Percentiles rank a stretch among this genome's conserved stretches.
Evolutionary conservation across 1,284 basidiomycete genomes (phyloP).

Genomic region (Tilletiaria anomala): DNA sequence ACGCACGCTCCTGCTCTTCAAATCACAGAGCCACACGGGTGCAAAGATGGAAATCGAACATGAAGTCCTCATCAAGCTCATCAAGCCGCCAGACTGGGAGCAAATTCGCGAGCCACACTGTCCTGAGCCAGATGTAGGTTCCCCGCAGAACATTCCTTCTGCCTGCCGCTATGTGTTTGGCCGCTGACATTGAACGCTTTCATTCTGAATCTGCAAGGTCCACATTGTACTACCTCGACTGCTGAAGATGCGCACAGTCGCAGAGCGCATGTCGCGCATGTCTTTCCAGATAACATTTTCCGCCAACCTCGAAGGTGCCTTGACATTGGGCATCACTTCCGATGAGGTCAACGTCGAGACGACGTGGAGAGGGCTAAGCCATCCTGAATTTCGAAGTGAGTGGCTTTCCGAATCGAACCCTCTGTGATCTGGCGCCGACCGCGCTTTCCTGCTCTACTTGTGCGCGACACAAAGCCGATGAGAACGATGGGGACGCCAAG

Average conservation of each 20-base stretch:
- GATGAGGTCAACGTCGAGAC: slow-evolving; percentile 22
- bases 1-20: no score
- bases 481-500: background rate
- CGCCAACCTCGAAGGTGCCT: slow-evolving; percentile 23
- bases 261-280: slow-evolving; percentile 32
- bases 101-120: slow-evolving; percentile 34
- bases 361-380: slow-evolving; percentile 29
- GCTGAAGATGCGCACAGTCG: slow-evolving; percentile 26
- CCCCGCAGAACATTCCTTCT: no score
- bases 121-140: slow-evolving; percentile 28
- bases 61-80: slow-evolving; percentile 35
- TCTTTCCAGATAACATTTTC: slow-evolving; percentile 21
- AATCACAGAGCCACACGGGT: slow-evolving; percentile 16
- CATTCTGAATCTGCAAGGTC: slow-evolving; percentile 8
- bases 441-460: background rate
- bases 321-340: background rate
- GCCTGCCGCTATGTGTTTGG: background rate
- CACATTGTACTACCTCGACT: slow-evolving; percentile 33
- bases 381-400: slow-evolving; percentile 13
- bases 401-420: slow-evolving; percentile 1
- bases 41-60: slow-evolving; percentile 30
- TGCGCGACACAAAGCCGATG: background rate
- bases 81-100: slow-evolving; percentile 32
- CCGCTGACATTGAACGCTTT: background rate
- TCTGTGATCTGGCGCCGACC: background rate